phyloP scores from a whole-genome alignment of 1,284 basidiomycete genomes.

The Ustilago cynodontis region DNA sequence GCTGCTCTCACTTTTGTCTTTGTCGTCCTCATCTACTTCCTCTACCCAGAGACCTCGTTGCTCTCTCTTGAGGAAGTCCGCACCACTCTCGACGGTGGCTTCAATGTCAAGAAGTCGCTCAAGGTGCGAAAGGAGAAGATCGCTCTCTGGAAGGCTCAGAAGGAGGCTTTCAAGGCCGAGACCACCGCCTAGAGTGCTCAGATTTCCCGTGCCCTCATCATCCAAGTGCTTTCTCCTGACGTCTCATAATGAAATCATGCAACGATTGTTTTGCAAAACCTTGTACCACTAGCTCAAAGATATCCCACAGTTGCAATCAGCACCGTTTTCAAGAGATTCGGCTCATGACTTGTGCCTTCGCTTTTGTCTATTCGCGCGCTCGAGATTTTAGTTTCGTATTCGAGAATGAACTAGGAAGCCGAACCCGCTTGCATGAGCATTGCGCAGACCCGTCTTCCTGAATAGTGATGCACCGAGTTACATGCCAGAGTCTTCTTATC shows the following conservation, averaged over 20 bases:
- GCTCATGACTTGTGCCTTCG: not conserved
- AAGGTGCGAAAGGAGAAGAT: conserved; percentile 66
- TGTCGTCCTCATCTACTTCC: conserved; percentile 77
- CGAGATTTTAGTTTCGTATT: too few relatives aligned
- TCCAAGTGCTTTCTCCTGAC: not conserved
- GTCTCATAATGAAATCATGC: not conserved
- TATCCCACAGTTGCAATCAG: conserved; percentile 12
- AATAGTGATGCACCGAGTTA: too few relatives aligned
- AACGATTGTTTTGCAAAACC: conserved; percentile 10
- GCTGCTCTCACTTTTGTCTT: conserved; percentile 80
- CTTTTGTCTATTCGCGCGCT: too few relatives aligned
- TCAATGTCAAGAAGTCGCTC: conserved; percentile 71
- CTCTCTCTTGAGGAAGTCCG: conserved; percentile 81
- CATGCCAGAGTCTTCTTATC: too few relatives aligned
- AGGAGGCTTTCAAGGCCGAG: conserved; percentile 28
- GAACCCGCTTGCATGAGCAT: too few relatives aligned
- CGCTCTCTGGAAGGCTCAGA: conserved; percentile 51
- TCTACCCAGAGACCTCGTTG: conserved; percentile 72
- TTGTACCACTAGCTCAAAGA: conserved; percentile 30
- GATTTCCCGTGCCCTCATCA: not conserved
- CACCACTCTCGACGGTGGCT: conserved; percentile 72
- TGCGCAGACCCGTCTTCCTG: too few relatives aligned
- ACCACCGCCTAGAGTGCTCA: conserved; percentile 16
- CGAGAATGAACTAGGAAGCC: too few relatives aligned
- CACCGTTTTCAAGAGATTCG: not conserved